Base-by-base conservation (phyloP, 2,329 filamentous ascomycete genomes). In the Penicillium palitans region DNA sequence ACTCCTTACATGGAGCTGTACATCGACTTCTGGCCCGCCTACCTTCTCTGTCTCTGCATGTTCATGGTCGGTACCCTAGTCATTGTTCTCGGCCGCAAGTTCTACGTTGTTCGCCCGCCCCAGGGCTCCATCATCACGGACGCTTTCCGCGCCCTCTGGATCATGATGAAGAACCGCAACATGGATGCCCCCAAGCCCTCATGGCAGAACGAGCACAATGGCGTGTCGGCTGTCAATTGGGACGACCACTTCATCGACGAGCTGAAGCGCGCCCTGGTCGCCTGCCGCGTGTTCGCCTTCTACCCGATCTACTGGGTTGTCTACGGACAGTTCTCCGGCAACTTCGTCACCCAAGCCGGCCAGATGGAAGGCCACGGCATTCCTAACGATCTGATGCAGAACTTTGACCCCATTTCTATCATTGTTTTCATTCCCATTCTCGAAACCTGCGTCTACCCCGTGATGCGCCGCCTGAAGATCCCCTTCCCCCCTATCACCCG, bases 321-420 rank as follows among this genome's bases (percentile, higher is more conserved):
- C 61, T 90, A 89, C 74, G 82, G 82, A 51, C 88, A 90, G 68
- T 85, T 90, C 75, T 84, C 83, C 53, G 83, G 80, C 72, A 90
- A 88, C 76, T 82, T 88, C 64, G 84, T 87, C 65, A 86, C 86
- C 13, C 88, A 91, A 73, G 82, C 82, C 52, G 78, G 76, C n/a
- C 79, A 79, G 61, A 84, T 85, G 88, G 67, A 82, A 53, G 83
- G 87, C 3, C 80, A 88, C 69, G 88, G 89, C 33, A 82, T 90
- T 3, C 90, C 90, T 68, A 93, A 93, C 78, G 90, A 93, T 70
- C 78, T 92, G 57, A 84, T 93, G 67, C 83, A 87, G 72, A 91
- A 91, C 76, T 79, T 93, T 41, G 87, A 92, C 73, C 88, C 90
- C 6, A 84, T 93, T 63, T 84, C 88, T 27, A 84, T 92, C 61